Evolutionary conservation across 768 basidiomycete genomes (phyloP).

Genomic region (Lactarius sanguifluus): DNA sequence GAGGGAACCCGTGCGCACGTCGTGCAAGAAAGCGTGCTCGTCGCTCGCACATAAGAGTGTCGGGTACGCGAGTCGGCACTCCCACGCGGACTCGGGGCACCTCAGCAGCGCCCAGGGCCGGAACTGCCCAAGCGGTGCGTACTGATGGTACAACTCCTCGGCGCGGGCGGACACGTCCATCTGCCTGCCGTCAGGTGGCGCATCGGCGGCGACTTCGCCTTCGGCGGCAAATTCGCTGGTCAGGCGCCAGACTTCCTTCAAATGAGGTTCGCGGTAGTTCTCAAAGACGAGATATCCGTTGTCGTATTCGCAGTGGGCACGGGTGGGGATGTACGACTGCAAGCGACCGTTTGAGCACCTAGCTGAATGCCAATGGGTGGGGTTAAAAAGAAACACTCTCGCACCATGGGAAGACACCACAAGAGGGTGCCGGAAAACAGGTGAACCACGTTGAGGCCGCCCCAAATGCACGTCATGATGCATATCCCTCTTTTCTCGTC

Average conservation of each 20-base stretch:
- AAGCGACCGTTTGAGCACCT: slow-evolving; percentile 5
- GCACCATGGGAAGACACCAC: slow-evolving; percentile 61
- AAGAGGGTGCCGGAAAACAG: slow-evolving; percentile 47
- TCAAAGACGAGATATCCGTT: slow-evolving; percentile 73
- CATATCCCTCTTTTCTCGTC: slow-evolving; percentile 62
- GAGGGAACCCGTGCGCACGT: slow-evolving; percentile 52
- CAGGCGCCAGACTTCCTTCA: slow-evolving; percentile 72
- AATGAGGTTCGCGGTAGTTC: slow-evolving; percentile 37
- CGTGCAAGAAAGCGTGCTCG: slow-evolving; percentile 56
- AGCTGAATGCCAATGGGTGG: slow-evolving; percentile 1
- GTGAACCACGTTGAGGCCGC: slow-evolving; percentile 61
- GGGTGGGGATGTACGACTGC: slow-evolving; percentile 51
- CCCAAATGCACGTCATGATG: slow-evolving; percentile 54
- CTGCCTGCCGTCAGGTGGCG: slow-evolving; percentile 31
- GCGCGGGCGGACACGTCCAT: slow-evolving; percentile 33
- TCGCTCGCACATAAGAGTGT: slow-evolving; percentile 52
- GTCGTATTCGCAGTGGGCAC: slow-evolving; percentile 73
- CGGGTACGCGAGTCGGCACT: slow-evolving; percentile 70
- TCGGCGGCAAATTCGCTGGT: slow-evolving; percentile 34
- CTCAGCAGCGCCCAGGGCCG: slow-evolving; percentile 58
- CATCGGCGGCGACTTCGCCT: slow-evolving; percentile 11
- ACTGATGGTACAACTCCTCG: slow-evolving; percentile 22
- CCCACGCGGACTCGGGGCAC: slow-evolving; percentile 44
- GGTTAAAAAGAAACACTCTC: slow-evolving; percentile 24
- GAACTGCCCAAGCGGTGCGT: slow-evolving; percentile 50